Conservation (phyloP, 331 rosid genomes). For the Malus hybrid region DNA sequence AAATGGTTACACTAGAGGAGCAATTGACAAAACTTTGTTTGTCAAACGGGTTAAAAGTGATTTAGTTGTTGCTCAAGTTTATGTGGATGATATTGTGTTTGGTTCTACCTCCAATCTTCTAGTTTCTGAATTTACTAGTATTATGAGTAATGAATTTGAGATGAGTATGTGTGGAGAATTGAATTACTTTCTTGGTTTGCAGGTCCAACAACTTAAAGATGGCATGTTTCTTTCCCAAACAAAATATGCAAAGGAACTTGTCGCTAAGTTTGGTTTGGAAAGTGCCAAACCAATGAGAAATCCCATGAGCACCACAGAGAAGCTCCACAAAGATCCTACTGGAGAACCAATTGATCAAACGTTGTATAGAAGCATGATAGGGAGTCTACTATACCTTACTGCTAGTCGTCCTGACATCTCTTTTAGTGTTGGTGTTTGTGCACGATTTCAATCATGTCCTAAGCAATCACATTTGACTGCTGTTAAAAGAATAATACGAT, state of each 20-base stretch:
- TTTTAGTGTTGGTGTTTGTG: not conserved
- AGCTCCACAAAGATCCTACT: too few relatives aligned
- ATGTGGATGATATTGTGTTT: slow-evolving; percentile 9
- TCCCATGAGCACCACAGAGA: not conserved
- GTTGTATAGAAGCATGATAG: not conserved
- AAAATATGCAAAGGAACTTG: not conserved
- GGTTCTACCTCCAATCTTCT: not conserved
- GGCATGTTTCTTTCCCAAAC: not conserved
- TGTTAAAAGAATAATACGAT: too few relatives aligned
- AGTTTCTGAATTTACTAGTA: not conserved
- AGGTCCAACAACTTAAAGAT: not conserved
- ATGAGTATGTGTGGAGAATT: not conserved
- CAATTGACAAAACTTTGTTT: not conserved
- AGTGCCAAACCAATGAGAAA: not conserved
- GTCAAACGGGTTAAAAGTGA: not conserved
- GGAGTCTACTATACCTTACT: not conserved
- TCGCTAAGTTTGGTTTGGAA: not conserved
- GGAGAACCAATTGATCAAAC: not conserved
- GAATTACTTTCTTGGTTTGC: not conserved
- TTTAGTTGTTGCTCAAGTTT: not conserved
- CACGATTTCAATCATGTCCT: too few relatives aligned
- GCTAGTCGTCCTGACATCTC: not conserved
- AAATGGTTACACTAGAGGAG: not conserved
- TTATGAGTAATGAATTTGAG: not conserved
- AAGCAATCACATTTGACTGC: too few relatives aligned